These are phyloP conservation scores for Cladophialophora yegresii DNA, from an alignment of 2,329 filamentous ascomycete genomes.

Conservation along the genomic window DNA sequence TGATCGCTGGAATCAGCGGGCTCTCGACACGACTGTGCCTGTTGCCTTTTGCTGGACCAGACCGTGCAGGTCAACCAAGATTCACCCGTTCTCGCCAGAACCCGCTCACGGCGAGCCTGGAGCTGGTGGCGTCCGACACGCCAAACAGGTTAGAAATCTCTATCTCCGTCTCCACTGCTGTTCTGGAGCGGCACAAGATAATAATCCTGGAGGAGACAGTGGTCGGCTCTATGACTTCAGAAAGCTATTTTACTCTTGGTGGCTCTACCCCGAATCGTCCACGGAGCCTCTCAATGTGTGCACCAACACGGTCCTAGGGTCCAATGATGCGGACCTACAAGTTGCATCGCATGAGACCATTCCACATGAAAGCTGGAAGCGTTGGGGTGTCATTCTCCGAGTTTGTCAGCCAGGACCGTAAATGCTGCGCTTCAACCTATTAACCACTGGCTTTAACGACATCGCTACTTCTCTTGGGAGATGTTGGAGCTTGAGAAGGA, in stretches of 20 bases:
- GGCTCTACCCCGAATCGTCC: slow-evolving; percentile 2
- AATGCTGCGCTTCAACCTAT: not conserved
- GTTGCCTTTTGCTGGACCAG: not conserved
- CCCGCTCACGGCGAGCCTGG: slow-evolving; percentile 3
- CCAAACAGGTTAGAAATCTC: not conserved
- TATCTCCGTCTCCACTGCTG: slow-evolving; percentile 16
- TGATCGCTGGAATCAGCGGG: not conserved
- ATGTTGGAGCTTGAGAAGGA: not conserved
- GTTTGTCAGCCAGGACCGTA: not conserved
- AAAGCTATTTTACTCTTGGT: not conserved
- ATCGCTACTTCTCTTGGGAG: not conserved
- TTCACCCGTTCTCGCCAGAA: slow-evolving; percentile 9
- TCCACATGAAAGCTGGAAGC: not conserved
- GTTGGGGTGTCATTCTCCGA: not conserved
- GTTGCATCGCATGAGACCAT: slow-evolving; percentile 14
- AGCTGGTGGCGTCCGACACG: not conserved
- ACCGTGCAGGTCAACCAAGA: not conserved
- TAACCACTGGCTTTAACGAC: not conserved
- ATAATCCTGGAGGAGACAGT: slow-evolving; percentile 6
- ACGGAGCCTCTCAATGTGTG: slow-evolving; percentile 1
- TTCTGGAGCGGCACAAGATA: slow-evolving; percentile 16
- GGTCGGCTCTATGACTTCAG: not conserved
- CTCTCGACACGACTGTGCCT: not conserved
- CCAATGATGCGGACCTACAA: not conserved
- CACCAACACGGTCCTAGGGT: not conserved